Percentiles rank a stretch among this genome's conserved stretches.
Evolutionary conservation across 176 grass and related monocot species (phyloP).

Genomic region (Oryza glaberrima): DNA sequence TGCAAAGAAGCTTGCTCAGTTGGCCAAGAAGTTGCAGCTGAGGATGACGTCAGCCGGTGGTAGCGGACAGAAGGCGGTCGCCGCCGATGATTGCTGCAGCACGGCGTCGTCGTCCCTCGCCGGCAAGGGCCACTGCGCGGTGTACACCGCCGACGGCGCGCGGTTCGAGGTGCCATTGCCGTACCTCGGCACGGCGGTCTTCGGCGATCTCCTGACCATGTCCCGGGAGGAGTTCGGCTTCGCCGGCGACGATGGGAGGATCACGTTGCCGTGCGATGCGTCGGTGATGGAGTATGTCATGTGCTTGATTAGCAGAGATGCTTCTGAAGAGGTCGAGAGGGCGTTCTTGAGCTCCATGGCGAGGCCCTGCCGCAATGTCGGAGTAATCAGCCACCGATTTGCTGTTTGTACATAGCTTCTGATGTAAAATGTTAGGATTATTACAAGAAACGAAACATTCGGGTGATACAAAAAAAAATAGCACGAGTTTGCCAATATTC

Average conservation of each 20-base stretch:
- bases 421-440: no score
- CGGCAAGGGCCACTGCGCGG: slow-evolving; percentile 12
- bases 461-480: no score
- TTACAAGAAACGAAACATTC: no score
- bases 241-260: slow-evolving; percentile 36
- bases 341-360: slow-evolving; percentile 54
- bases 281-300: slow-evolving; percentile 48
- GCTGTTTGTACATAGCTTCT: slow-evolving; percentile 18
- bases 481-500: no score
- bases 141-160: slow-evolving; percentile 15
- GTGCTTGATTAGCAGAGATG: slow-evolving; percentile 45
- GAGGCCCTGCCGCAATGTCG: slow-evolving; percentile 20
- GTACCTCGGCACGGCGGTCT: slow-evolving; percentile 14
- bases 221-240: slow-evolving; percentile 49
- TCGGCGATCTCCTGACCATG: slow-evolving; percentile 42
- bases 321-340: slow-evolving; percentile 49
- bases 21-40: no score
- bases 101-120: neutral
- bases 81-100: no score
- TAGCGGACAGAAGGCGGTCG: no score
- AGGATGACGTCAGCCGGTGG: no score
- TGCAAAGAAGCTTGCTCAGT: no score
- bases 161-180: slow-evolving; percentile 45
- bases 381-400: neutral
- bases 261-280: slow-evolving; percentile 57